Conservation (phyloP, 2,329 filamentous ascomycete species). For the Ceratocystis diversiconidia region DNA sequence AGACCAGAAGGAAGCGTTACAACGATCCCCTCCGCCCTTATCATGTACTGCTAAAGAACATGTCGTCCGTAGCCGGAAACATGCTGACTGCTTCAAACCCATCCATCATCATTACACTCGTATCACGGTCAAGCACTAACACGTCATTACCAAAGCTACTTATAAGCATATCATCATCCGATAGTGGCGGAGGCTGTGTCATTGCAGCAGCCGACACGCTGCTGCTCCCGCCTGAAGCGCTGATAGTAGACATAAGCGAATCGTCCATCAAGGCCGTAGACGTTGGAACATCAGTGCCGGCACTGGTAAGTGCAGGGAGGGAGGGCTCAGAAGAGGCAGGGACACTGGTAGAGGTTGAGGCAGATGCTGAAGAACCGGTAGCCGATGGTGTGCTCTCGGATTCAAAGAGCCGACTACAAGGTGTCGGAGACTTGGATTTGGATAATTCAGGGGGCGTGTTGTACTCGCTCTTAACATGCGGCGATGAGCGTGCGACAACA, state of each 20-base stretch:
- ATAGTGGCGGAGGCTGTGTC: background rate
- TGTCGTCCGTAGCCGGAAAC: constrained; percentile 37
- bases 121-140: constrained; percentile 33
- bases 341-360: constrained; percentile 13
- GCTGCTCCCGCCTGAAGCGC: constrained; percentile 25
- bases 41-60: constrained; percentile 35
- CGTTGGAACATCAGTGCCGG: constrained; percentile 36
- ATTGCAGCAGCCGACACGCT: background rate
- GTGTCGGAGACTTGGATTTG: constrained; percentile 44
- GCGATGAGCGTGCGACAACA: constrained; percentile 19
- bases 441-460: constrained; percentile 47
- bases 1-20: background rate
- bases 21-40: background rate
- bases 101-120: constrained; percentile 38
- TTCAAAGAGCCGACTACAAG: constrained; percentile 33
- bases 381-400: constrained; percentile 26
- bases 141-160: constrained; percentile 32
- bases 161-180: constrained; percentile 31
- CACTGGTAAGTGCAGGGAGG: constrained; percentile 42
- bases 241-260: constrained; percentile 21
- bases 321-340: constrained; percentile 25
- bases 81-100: constrained; percentile 37
- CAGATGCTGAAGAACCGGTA: background rate
- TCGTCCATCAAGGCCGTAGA: constrained; percentile 21
- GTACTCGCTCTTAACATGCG: constrained; percentile 35